These are phyloP conservation scores for Striga hermonthica DNA, from an alignment of 305 asterid genomes.

Conservation along the genomic window DNA sequence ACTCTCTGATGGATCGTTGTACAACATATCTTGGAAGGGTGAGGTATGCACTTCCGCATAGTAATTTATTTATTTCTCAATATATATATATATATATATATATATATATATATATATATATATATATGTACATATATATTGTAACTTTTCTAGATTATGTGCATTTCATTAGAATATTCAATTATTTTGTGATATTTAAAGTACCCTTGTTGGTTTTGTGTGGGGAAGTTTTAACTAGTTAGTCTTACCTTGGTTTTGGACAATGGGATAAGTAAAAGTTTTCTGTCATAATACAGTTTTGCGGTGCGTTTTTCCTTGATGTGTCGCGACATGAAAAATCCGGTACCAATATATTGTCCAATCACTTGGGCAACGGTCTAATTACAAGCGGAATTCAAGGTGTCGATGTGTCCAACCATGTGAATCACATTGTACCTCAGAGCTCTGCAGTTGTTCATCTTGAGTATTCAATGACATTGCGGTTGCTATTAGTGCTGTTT, in stretches of 20 bases:
- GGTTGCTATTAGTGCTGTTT: slow-evolving; percentile 72
- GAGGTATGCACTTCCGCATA: slow-evolving; percentile 66
- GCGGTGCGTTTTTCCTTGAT: slow-evolving; percentile 65
- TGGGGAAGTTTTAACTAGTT: not conserved
- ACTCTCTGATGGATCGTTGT: slow-evolving; percentile 94
- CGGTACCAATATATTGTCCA: slow-evolving; percentile 46
- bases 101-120: not conserved
- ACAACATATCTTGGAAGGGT: slow-evolving; percentile 98
- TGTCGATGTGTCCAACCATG: no score
- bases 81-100: not conserved
- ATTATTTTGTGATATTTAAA: slow-evolving; percentile 10
- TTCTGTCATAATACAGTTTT: slow-evolving; percentile 57
- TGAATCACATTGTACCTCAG: no score
- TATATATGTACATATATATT: not conserved
- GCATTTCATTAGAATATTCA: slow-evolving; percentile 17
- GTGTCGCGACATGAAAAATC: slow-evolving; percentile 40
- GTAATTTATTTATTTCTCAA: slow-evolving; percentile 17
- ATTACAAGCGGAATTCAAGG: slow-evolving; percentile 45
- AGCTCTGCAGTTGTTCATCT: slow-evolving; percentile 39
- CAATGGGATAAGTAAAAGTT: slow-evolving; percentile 23
- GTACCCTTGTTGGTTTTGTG: slow-evolving; percentile 14
- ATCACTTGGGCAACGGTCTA: slow-evolving; percentile 58
- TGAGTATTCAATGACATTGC: slow-evolving; percentile 60
- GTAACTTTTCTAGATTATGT: slow-evolving; percentile 13
- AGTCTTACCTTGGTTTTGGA: slow-evolving; percentile 13